A percentile compares a stretch with the other conserved stretches of the same genome.
Conservation (phyloP, 2,329 filamentous ascomycete genomes). For the Trichoderma aggressivum region DNA sequence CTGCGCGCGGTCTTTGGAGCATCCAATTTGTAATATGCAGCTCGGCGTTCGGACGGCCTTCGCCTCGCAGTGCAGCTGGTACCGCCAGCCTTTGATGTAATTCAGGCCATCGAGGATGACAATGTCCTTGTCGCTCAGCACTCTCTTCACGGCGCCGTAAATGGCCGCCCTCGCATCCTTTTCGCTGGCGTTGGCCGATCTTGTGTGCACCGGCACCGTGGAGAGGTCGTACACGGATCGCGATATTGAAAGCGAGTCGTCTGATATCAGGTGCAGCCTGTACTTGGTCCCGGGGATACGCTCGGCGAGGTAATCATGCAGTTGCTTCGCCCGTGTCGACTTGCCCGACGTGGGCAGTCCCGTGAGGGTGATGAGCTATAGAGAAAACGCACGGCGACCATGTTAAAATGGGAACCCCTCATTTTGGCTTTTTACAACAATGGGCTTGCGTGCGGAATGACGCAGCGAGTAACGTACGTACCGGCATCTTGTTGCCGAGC, state of each 20-base stretch:
- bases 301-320: constrained; percentile 60
- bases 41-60: constrained; percentile 74
- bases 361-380: constrained; percentile 63
- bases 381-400: not conserved
- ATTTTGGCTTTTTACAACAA: not conserved
- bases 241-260: constrained; percentile 66
- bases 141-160: constrained; percentile 75
- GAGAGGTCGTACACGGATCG: constrained; percentile 69
- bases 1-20: constrained; percentile 49
- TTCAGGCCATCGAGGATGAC: constrained; percentile 78
- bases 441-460: not conserved
- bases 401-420: constrained; percentile 1
- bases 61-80: constrained; percentile 80
- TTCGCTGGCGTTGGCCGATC: constrained; percentile 70
- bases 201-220: constrained; percentile 54
- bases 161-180: constrained; percentile 77
- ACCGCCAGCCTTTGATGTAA: constrained; percentile 88
- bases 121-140: constrained; percentile 68
- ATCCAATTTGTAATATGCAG: constrained; percentile 68
- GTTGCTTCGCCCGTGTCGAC: constrained; percentile 62
- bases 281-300: constrained; percentile 54
- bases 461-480: constrained; percentile 18
- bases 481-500: constrained; percentile 20
- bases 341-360: constrained; percentile 68
- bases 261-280: constrained; percentile 70